Conservation (phyloP, 2,329 filamentous ascomycete genomes). For the Penicillium concentricum region DNA sequence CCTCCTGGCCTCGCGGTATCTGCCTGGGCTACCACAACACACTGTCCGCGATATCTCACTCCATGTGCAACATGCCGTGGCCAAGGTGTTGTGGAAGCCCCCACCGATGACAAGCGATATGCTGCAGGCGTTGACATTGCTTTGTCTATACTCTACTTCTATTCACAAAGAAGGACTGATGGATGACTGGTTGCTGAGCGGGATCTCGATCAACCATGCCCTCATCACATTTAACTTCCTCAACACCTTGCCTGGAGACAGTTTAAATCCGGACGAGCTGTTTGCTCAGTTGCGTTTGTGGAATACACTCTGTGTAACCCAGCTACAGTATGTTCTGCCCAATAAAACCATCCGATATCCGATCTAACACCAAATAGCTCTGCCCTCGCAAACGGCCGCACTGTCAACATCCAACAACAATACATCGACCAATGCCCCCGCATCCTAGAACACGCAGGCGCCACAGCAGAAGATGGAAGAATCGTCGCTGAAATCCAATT, state of each 20-base stretch:
- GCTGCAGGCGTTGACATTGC: constrained; percentile 33
- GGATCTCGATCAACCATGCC: constrained; percentile 38
- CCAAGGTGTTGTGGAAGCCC: constrained; percentile 30
- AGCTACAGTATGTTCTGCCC: constrained; percentile 30
- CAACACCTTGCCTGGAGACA: constrained; percentile 19
- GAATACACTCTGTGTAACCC: constrained; percentile 36
- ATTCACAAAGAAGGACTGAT: constrained; percentile 35
- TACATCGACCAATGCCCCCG: constrained; percentile 33
- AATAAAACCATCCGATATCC: not conserved
- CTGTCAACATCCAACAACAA: constrained; percentile 29
- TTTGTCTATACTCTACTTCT: constrained; percentile 34
- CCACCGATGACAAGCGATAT: constrained; percentile 31
- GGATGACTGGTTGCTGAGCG: constrained; percentile 39
- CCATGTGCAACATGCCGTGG: constrained; percentile 33
- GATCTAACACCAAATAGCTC: constrained; percentile 22
- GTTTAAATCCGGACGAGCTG: constrained; percentile 29
- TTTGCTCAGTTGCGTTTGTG: constrained; percentile 33
- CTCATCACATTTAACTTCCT: constrained; percentile 23
- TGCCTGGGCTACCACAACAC: constrained; percentile 31
- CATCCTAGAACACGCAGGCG: constrained; percentile 31
- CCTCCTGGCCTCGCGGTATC: constrained; percentile 33
- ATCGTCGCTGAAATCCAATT: constrained; percentile 36
- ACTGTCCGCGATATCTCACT: constrained; percentile 31
- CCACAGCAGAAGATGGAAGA: constrained; percentile 31
- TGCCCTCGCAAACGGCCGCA: constrained; percentile 33